A percentile compares a stretch with the other conserved stretches of the same genome.
Conservation (phyloP, 495 filamentous ascomycete species). For the Chaetomium tenue region DNA sequence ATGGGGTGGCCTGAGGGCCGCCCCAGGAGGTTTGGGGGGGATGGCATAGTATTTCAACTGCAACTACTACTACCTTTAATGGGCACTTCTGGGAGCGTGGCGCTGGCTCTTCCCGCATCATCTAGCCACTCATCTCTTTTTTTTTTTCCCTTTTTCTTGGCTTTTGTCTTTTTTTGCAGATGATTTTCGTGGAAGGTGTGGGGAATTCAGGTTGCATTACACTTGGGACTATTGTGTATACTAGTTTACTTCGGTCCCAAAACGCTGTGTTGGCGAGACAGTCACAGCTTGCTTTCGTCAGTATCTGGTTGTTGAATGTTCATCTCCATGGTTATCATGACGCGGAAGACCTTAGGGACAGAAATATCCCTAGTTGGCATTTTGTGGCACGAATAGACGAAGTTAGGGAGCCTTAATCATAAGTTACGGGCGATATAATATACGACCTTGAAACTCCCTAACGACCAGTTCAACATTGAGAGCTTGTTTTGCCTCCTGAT, state of each 20-base stretch:
- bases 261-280: not conserved
- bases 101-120: constrained; percentile 13
- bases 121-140: not conserved
- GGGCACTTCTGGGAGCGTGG: constrained; percentile 29
- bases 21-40: not conserved
- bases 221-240: not conserved
- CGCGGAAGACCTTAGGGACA: not conserved
- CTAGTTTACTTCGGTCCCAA: not conserved
- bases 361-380: not conserved
- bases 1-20: not conserved
- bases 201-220: not conserved
- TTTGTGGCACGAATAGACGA: too few relatives aligned
- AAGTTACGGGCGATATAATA: too few relatives aligned
- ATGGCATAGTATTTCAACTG: constrained; percentile 19
- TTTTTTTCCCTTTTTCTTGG: not conserved
- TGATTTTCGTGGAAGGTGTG: not conserved
- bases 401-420: too few relatives aligned
- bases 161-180: not conserved
- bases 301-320: not conserved
- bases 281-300: not conserved
- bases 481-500: not conserved
- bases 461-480: not conserved
- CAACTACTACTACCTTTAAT: constrained; percentile 27
- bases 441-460: too few relatives aligned
- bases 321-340: constrained; percentile 4